Conservation (phyloP, 352 stramenopile genomes). For the Phytophthora chlamydospora region DNA sequence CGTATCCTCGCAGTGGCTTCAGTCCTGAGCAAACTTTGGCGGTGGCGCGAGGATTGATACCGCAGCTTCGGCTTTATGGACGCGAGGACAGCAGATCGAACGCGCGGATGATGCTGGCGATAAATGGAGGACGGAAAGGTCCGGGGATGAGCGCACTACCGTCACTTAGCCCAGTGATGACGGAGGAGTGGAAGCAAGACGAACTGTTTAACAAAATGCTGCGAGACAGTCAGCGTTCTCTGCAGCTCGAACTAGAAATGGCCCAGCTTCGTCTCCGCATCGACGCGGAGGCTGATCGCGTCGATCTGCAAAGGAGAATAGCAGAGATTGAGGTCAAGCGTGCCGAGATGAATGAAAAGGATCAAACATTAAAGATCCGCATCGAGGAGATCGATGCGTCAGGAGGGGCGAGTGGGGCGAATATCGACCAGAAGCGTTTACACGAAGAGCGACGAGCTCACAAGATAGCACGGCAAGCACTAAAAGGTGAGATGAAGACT, state of each 20-base stretch:
- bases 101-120: constrained; percentile 42
- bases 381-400: constrained; percentile 69
- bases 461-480: constrained; percentile 48
- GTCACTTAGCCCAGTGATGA: constrained; percentile 19
- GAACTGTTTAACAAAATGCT: constrained; percentile 47
- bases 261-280: constrained; percentile 24
- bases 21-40: constrained; percentile 50
- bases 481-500: constrained; percentile 55
- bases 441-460: constrained; percentile 48
- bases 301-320: constrained; percentile 24
- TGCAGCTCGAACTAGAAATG: constrained; percentile 34
- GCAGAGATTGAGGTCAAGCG: constrained; percentile 26
- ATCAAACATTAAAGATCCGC: constrained; percentile 42
- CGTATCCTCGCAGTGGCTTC: constrained; percentile 50
- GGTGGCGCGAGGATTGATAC: constrained; percentile 46
- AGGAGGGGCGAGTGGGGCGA: constrained; percentile 36
- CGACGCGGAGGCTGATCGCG: constrained; percentile 15
- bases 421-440: constrained; percentile 21
- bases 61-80: constrained; percentile 39
- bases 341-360: constrained; percentile 28
- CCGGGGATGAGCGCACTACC: constrained; percentile 29
- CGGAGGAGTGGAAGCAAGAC: constrained; percentile 20
- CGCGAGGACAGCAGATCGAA: constrained; percentile 20
- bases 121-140: constrained; percentile 33
- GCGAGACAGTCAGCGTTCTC: constrained; percentile 35